A percentile compares a stretch with the other conserved stretches of the same genome.
Conservation (phyloP, 495 filamentous ascomycete species). For the Penicillium robsamsonii region DNA sequence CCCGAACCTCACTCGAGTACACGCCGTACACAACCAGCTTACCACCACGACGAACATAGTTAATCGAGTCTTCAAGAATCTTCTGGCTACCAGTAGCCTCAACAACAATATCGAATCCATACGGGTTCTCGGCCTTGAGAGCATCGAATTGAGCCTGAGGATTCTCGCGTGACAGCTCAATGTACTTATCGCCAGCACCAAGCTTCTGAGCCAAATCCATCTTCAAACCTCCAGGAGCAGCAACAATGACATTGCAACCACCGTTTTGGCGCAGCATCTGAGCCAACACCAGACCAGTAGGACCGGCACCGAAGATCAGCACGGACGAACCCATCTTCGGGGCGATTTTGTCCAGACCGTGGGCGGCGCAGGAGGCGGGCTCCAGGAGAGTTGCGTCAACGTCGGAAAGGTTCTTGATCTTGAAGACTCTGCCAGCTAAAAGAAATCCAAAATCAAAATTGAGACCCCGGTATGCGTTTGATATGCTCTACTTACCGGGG, state of each 20-base stretch:
- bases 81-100: slow-evolving; percentile 63
- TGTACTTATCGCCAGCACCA: slow-evolving; percentile 63
- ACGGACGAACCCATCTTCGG: slow-evolving; percentile 66
- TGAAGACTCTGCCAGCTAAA: slow-evolving; percentile 61
- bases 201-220: slow-evolving; percentile 67
- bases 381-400: slow-evolving; percentile 72
- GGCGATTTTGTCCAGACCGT: slow-evolving; percentile 70
- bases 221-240: slow-evolving; percentile 64
- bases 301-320: slow-evolving; percentile 65
- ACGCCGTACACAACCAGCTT: slow-evolving; percentile 70
- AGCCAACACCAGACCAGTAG: slow-evolving; percentile 61
- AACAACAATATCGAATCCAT: slow-evolving; percentile 69
- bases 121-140: slow-evolving; percentile 63
- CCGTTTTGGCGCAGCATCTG: slow-evolving; percentile 64
- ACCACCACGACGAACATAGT: slow-evolving; percentile 66
- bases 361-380: slow-evolving; percentile 68
- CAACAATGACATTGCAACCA: slow-evolving; percentile 63
- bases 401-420: slow-evolving; percentile 66
- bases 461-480: not conserved
- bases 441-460: not conserved
- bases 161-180: slow-evolving; percentile 58
- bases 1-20: slow-evolving; percentile 57
- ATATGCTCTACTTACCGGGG: slow-evolving; percentile 25
- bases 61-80: slow-evolving; percentile 66
- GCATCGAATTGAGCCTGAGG: slow-evolving; percentile 56